Conservation (phyloP, 257 asterid species). For the Scutellaria barbata region DNA sequence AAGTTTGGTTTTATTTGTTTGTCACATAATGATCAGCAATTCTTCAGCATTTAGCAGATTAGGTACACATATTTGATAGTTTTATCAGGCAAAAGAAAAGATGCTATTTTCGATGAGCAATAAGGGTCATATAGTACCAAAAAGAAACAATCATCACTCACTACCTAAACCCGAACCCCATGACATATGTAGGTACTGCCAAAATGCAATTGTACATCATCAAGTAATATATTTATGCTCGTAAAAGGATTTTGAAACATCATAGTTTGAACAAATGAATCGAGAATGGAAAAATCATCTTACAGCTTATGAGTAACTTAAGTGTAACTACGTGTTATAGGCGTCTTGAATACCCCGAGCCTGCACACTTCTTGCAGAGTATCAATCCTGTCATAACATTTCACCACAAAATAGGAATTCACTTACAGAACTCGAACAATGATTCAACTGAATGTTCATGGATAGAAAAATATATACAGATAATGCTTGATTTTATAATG, state of each 20-base stretch:
- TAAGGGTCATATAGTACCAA: background rate
- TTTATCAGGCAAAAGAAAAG: background rate
- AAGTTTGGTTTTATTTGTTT: constrained; percentile 6
- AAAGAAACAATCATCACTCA: no score
- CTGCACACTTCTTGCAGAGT: constrained; percentile 92
- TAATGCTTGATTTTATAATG: background rate
- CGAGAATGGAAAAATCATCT: constrained; percentile 31
- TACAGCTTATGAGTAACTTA: constrained; percentile 28
- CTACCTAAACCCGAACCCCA: background rate
- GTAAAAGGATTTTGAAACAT: background rate
- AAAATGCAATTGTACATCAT: background rate
- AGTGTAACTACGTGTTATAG: constrained; percentile 39
- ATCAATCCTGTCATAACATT: constrained; percentile 59
- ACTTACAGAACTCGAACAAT: background rate
- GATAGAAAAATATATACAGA: background rate
- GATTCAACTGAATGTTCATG: background rate
- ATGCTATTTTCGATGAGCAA: background rate
- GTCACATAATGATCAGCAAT: constrained; percentile 16
- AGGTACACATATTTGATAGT: background rate
- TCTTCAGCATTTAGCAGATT: background rate
- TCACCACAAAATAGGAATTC: background rate
- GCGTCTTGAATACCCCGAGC: constrained; percentile 92
- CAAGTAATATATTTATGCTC: background rate
- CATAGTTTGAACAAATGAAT: constrained; percentile 36
- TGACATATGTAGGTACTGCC: background rate